Evolutionary conservation across 176 grass and related monocot species (phyloP), one percentile per base, ranked within the genome.

Genomic region (Pharus latifolius): DNA sequence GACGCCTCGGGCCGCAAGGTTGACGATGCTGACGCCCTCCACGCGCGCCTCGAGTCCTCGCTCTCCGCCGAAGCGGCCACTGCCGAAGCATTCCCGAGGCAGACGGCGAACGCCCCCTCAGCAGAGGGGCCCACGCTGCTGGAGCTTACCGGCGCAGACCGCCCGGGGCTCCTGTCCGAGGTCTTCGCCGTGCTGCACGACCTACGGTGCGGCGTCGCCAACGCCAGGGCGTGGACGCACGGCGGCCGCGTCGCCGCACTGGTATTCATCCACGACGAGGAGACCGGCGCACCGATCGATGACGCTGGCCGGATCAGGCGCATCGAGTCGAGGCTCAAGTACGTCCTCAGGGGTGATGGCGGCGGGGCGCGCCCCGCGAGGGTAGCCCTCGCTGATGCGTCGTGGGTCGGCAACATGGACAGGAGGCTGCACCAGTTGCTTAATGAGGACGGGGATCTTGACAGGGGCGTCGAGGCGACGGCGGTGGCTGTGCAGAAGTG

Each of bases 161-260:
- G 89, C 65, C 89, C 89, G 19, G 94, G 94, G 0, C 81, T 98
- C 2, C 90, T 98, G 32, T 98, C 94, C 9, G 89, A 98, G 83
- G 87, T 98, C 18, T 98, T 90, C 74, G 94, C 86, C 12, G 89
- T 92, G 56, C 83, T 98, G 63, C 77, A 80, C 40, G 94, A 98
- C 69, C 83, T 88, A 33, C 61, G 65, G 16, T 87, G 81, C 55
- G 48, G 47, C 70, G 83, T 79, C 22, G 94, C 85, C n/a, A 84
- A 98, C 65, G 86, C 94, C 37, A 88, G 76, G 75, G 83, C 85
- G 0, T 98, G 94, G 94, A 98, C 89, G 38, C 94, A 98, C 79
- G 83, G 83, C 16, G 70, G 84, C 5, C 75, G 89, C 44, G 85
- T 93, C n/a, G 94, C 81, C 0, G 84, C 81, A 0, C 75, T 98